Conservation (phyloP, 1,284 basidiomycete genomes). For the Rugosomyces carneus region DNA sequence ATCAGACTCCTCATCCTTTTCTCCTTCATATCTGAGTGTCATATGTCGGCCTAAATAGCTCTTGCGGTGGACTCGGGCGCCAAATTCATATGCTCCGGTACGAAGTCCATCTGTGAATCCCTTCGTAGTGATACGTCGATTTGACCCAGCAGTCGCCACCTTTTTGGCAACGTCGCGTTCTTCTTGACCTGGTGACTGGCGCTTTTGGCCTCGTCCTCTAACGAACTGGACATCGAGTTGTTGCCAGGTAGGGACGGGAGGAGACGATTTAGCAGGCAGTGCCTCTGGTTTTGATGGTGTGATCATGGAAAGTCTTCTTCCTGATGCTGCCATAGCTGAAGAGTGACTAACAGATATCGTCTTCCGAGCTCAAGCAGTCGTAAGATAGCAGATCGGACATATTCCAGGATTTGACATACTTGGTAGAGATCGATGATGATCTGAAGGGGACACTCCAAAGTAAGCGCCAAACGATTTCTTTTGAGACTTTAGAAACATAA, state of each 20-base stretch:
- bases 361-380: slow-evolving; percentile 9
- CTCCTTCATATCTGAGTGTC: slow-evolving; percentile 8
- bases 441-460: neutral
- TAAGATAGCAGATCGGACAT: neutral
- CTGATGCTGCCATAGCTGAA: slow-evolving; percentile 3
- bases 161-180: slow-evolving; percentile 16
- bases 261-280: slow-evolving; percentile 13
- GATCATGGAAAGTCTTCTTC: slow-evolving; percentile 12
- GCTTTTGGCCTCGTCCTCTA: slow-evolving; percentile 12
- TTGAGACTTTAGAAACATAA: neutral
- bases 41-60: slow-evolving; percentile 14
- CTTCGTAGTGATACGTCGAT: slow-evolving; percentile 1
- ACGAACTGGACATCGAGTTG: slow-evolving; percentile 20
- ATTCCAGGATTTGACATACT: slow-evolving; percentile 1
- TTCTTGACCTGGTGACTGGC: slow-evolving; percentile 15
- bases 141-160: slow-evolving; percentile 9
- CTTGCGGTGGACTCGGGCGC: neutral
- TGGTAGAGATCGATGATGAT: slow-evolving; percentile 8
- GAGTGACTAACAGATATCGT: neutral
- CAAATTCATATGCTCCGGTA: slow-evolving; percentile 2
- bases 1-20: slow-evolving; percentile 12
- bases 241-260: slow-evolving; percentile 22
- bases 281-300: slow-evolving; percentile 4
- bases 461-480: neutral
- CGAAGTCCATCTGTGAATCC: neutral